Conservation (phyloP, 176 grass and related monocot species). For the Bromus sterilis region DNA sequence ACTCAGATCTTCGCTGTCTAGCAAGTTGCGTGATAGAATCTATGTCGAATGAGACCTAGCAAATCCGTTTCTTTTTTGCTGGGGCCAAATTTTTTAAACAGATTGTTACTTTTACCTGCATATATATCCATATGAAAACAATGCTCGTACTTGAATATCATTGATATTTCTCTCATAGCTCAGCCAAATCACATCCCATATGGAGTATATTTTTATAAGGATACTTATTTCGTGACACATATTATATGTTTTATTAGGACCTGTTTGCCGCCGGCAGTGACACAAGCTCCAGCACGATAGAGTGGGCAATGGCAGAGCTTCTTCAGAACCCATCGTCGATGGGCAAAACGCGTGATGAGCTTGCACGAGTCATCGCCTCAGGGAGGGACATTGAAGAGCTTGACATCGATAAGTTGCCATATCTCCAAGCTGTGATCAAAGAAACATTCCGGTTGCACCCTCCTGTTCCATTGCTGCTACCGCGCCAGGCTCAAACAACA, state of each 20-base stretch:
- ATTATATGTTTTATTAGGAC: not conserved
- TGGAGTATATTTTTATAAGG: no score
- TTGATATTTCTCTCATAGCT: no score
- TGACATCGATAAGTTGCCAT: not conserved
- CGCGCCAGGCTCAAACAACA: not conserved
- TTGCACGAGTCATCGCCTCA: not conserved
- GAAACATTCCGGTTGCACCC: not conserved
- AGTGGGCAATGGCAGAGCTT: not conserved
- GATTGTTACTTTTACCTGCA: no score
- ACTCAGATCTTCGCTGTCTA: no score
- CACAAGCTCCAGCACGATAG: not conserved
- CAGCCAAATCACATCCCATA: no score
- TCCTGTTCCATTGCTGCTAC: not conserved
- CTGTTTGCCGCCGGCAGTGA: not conserved
- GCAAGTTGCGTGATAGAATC: no score
- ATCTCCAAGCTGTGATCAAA: not conserved
- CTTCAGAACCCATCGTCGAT: not conserved
- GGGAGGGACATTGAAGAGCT: not conserved
- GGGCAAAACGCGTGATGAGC: not conserved
- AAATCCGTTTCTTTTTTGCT: no score
- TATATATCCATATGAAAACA: no score
- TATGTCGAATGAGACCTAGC: no score
- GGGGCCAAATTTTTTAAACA: no score
- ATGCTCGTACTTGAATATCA: no score
- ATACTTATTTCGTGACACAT: no score